A percentile compares a stretch with the other conserved stretches of the same genome.
Conservation (phyloP, 768 basidiomycete genomes). For the Termitomyces heimii region DNA sequence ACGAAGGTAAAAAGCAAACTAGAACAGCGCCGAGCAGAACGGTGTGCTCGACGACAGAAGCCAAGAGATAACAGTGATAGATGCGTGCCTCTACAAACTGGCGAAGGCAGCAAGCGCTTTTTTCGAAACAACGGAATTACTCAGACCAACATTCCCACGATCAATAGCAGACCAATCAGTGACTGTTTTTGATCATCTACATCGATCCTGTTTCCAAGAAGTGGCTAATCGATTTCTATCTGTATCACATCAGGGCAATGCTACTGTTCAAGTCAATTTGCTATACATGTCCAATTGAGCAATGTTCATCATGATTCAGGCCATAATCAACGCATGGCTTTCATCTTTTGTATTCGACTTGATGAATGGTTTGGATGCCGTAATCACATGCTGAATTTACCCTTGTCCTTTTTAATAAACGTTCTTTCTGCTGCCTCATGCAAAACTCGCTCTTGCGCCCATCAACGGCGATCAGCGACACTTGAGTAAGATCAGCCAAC, state of each 20-base stretch:
- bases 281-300: neutral
- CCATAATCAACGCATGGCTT: neutral
- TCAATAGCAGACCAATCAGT: slow-evolving; percentile 4
- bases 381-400: neutral
- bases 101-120: slow-evolving; percentile 7
- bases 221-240: slow-evolving; percentile 5
- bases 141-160: slow-evolving; percentile 14
- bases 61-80: slow-evolving; percentile 4
- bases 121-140: slow-evolving; percentile 15
- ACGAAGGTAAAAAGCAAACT: neutral
- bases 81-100: slow-evolving; percentile 1
- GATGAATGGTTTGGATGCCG: slow-evolving; percentile 1
- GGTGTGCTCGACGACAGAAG: slow-evolving; percentile 11
- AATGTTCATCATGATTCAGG: neutral
- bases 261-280: neutral
- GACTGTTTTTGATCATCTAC: slow-evolving; percentile 6
- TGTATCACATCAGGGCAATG: slow-evolving; percentile 6
- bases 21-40: slow-evolving; percentile 10
- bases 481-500: too few species aligned
- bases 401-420: neutral
- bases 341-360: neutral
- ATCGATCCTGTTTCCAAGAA: neutral
- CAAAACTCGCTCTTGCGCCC: neutral
- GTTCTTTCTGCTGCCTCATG: neutral
- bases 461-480: too few species aligned